Conservation (phyloP, 2,329 filamentous ascomycete genomes). For the Penicillium expansum region DNA sequence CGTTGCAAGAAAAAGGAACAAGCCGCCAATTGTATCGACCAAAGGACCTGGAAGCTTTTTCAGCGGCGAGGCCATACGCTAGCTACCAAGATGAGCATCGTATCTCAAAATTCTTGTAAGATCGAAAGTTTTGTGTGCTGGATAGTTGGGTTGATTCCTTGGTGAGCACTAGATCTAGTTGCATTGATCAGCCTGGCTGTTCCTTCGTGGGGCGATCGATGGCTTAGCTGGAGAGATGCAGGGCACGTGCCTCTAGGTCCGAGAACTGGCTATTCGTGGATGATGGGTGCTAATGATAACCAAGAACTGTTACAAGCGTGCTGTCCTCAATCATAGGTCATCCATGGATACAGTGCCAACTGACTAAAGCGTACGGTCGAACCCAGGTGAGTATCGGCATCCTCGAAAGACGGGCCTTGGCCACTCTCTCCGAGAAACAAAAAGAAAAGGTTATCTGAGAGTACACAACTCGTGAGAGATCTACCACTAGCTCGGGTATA, state of each 20-base stretch:
- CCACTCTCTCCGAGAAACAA: neutral
- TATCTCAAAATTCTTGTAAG: neutral
- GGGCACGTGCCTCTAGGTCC: neutral
- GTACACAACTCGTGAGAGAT: slow-evolving; percentile 1
- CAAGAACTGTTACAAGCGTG: neutral
- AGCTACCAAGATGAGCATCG: neutral
- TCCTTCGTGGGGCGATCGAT: neutral
- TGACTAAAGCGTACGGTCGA: neutral
- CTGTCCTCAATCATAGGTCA: neutral
- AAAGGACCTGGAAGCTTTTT: neutral
- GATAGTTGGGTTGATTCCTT: neutral
- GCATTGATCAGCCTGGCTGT: neutral
- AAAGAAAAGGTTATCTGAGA: neutral
- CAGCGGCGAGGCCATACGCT: neutral
- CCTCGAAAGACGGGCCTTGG: neutral
- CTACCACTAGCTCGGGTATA: slow-evolving; percentile 1
- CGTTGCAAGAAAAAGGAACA: neutral
- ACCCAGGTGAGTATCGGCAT: neutral
- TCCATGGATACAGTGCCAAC: neutral
- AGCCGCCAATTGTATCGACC: neutral
- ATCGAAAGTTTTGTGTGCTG: neutral
- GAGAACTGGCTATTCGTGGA: neutral
- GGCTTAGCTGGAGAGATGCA: neutral
- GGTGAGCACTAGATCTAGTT: neutral
- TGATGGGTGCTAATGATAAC: neutral